Percentiles rank a stretch among this genome's conserved stretches.
These are phyloP conservation scores for Canna indica DNA, from an alignment of 176 grass and related monocot genomes.

Conservation along the genomic window DNA sequence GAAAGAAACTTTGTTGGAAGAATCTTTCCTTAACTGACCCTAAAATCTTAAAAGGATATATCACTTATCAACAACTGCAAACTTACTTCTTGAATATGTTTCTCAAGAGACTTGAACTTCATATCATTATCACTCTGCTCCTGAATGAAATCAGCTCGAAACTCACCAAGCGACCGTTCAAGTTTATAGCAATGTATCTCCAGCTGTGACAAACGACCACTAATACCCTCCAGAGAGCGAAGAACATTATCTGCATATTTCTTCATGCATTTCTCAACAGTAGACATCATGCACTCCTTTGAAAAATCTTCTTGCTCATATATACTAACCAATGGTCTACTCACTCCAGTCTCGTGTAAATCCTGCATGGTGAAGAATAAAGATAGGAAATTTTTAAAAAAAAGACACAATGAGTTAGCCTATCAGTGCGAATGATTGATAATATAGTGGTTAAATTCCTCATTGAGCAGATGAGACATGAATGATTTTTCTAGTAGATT, in stretches of 20 bases:
- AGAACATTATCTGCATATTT: conserved; percentile 91
- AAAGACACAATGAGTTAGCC: too few species aligned
- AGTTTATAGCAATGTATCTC: conserved; percentile 90
- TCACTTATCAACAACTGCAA: neutral
- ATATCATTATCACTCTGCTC: conserved; percentile 48
- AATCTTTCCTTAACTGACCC: neutral
- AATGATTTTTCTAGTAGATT: neutral
- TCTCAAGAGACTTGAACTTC: conserved; percentile 64
- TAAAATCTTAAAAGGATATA: neutral
- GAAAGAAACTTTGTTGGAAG: neutral
- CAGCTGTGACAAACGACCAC: conserved; percentile 73
- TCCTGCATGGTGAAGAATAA: conserved; percentile 35
- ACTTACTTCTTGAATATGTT: conserved; percentile 81
- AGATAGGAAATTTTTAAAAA: too few species aligned
- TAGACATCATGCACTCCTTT: conserved; percentile 42
- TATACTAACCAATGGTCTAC: conserved; percentile 63
- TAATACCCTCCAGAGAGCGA: conserved; percentile 75
- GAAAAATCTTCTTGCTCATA: conserved; percentile 61
- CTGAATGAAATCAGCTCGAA: conserved; percentile 72
- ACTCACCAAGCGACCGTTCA: conserved; percentile 80
- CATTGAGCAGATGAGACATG: neutral
- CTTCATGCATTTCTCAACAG: conserved; percentile 88
- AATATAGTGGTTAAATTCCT: neutral
- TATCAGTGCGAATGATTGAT: too few species aligned
- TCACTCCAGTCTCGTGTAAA: conserved; percentile 39